Evolutionary conservation across 352 stramenopile genomes (phyloP).

Genomic region (Phytophthora ohioensis): DNA sequence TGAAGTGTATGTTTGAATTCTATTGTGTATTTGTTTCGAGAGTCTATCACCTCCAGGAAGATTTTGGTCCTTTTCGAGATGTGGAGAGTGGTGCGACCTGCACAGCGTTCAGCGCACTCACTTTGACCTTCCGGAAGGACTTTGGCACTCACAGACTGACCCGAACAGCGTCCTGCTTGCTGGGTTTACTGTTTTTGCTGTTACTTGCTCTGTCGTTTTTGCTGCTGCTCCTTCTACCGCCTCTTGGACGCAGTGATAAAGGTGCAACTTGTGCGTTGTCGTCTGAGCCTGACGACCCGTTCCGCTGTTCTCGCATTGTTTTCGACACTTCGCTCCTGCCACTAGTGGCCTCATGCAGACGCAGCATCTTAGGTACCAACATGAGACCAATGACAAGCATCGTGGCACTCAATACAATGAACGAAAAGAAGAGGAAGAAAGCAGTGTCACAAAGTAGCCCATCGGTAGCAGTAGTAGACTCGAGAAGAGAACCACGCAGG

Average conservation of each 20-base stretch:
- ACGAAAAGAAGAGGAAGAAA: constrained; percentile 51
- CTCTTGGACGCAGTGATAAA: constrained; percentile 12
- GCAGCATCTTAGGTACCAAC: constrained; percentile 45
- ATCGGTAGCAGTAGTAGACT: constrained; percentile 52
- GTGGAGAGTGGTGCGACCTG: constrained; percentile 24
- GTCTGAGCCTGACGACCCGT: constrained; percentile 22
- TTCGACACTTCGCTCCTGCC: constrained; percentile 8
- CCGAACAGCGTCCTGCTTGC: constrained; percentile 29
- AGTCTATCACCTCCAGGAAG: constrained; percentile 20
- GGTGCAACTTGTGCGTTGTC: constrained; percentile 17
- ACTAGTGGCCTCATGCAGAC: constrained; percentile 28
- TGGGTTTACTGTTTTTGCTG: constrained; percentile 5
- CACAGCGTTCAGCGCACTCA: constrained; percentile 25
- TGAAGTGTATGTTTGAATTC: constrained; percentile 2
- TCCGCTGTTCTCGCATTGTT: constrained; percentile 11
- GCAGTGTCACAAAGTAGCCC: constrained; percentile 52
- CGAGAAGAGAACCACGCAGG: constrained; percentile 49
- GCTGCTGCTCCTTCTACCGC: constrained; percentile 16
- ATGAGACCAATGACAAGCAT: constrained; percentile 46
- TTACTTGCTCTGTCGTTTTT: constrained; percentile 13
- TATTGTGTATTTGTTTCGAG: background rate
- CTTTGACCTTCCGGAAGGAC: constrained; percentile 28
- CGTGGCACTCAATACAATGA: constrained; percentile 40
- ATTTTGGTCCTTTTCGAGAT: constrained; percentile 5
- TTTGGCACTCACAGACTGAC: constrained; percentile 7